Evolutionary conservation across 768 basidiomycete genomes (phyloP), one percentile per base, ranked within the genome.

Genomic region (Hypholoma sublateritium): DNA sequence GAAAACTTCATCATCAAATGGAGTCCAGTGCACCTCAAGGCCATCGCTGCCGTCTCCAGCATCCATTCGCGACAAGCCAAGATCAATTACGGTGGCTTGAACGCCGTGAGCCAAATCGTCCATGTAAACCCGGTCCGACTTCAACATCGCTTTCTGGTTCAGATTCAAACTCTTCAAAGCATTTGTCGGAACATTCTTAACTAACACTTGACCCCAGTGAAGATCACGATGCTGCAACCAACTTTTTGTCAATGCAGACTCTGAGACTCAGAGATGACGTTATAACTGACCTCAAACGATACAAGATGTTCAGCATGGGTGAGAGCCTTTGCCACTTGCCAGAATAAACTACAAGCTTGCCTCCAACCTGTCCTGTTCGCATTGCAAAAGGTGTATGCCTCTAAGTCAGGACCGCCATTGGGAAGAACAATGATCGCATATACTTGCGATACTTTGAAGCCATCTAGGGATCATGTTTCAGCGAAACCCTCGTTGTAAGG

Each of bases 171-270:
- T 57, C 62, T 76, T 70, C 16, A 80, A 67, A 14, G 69, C 69
- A 59, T 63, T 61, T 36, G 62, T 42, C 21, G 79, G 71, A 3
- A 80, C 56, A 57, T 80, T 77, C 65, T 87, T 86, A 47, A 98
- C 85, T 7, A 99, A 80, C 49, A 99, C 90, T 70, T 99, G 97
- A 19, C 97, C 97, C 85, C 93, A 93, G 65, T 99, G 97, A n/a
- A 99, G 83, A 70, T 99, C 97, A 32, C 97, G 93, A 72, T 99
- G 97, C 96, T 99, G 51, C 21, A 45, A 11, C 41, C 39, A n/a
- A 28, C 39, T 1, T 21, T 16, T 50, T 50, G 57, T 53, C 14
- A 19, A 32, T 32, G 39, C 19, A 24, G 34, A 19, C 17, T 35
- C 6, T 50, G 36, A 58, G 25, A 43, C 16, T 46, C 21, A 47